Base-by-base conservation (phyloP, 2,329 filamentous ascomycete genomes). In the Cercospora janseana region DNA sequence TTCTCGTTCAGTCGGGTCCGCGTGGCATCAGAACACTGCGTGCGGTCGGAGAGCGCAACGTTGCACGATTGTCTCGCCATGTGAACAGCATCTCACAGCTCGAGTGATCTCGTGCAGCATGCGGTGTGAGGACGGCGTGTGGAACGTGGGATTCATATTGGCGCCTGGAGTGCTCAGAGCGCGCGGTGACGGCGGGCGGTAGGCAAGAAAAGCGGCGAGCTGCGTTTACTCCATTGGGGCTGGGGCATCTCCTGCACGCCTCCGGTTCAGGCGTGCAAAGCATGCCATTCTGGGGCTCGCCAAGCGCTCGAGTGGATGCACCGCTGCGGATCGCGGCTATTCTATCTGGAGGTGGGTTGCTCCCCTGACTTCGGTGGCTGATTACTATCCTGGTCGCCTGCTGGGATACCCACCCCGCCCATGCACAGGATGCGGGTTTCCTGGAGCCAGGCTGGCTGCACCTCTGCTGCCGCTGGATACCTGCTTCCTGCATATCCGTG, bases 11-110 rank as follows among this genome's bases (percentile, higher is more conserved):
- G n/a, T 47, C 44, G 44, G 44, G 44, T 20, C 32, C 44, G 44
- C 44, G 44, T 47, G 44, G 44, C 41, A 46, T 21, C n/a, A 41
- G 13, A 35, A 46, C 49, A 34, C 41, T 21, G 34, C 34, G 26
- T 34, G 46, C 41, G 41, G 42, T 31, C 41, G 48, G 41, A n/a
- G 42, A 37, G 26, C 38, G 34, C 42, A 20, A 45, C 41, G 51
- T 49, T 35, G 23, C 47, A 48, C 47, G 47, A 51, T 51, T 41
- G 47, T 51, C 47, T 44, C 46, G 47, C 41, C 46, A 50, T 54
- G 47, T 51, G 52, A 37, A 21, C 18, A 27, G 32, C 42, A 27
- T 50, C 49, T 46, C 44, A 40, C 44, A 47, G 24, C 42, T 32
- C 44, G 44, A 47, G 15, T 47, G 44, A 40, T 37, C 34, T 47